Conservation (phyloP, 1,284 basidiomycete genomes). For the Trichosporon inkin region DNA sequence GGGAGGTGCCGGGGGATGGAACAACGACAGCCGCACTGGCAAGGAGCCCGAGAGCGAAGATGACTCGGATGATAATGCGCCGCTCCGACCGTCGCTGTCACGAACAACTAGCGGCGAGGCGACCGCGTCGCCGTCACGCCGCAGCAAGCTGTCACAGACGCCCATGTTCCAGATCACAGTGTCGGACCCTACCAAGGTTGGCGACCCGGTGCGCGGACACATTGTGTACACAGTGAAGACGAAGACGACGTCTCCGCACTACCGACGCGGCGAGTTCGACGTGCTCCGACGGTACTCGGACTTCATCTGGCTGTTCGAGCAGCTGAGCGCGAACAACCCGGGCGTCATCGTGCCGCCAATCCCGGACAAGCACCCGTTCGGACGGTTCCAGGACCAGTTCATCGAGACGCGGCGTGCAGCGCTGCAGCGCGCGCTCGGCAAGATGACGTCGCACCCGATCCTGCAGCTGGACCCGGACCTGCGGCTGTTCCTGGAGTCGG, state of each 20-base stretch:
- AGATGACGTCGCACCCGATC: constrained; percentile 82
- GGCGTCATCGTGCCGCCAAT: constrained; percentile 95
- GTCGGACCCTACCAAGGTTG: constrained; percentile 88
- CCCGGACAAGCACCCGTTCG: constrained; percentile 90
- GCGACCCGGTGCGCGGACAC: constrained; percentile 83
- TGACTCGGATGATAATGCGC: constrained; percentile 5
- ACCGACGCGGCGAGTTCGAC: constrained; percentile 74
- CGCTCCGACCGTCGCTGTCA: not conserved
- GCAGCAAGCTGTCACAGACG: constrained; percentile 22
- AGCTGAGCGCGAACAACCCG: constrained; percentile 84
- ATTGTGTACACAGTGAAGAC: constrained; percentile 94
- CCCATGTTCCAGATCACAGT: constrained; percentile 68
- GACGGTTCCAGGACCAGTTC: constrained; percentile 80
- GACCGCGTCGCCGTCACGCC: constrained; percentile 17
- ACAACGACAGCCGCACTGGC: not conserved
- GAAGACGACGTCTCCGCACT: constrained; percentile 76
- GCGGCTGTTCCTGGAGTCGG: constrained; percentile 79
- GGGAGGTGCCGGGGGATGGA: constrained; percentile 23
- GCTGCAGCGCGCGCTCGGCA: constrained; percentile 82
- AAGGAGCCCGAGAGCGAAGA: constrained; percentile 23
- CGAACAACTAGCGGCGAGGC: not conserved
- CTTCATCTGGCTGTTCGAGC: constrained; percentile 94
- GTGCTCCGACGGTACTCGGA: constrained; percentile 93
- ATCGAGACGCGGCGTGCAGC: constrained; percentile 75
- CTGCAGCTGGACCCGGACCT: constrained; percentile 77